phyloP scores from a whole-genome alignment of 202 grass and related monocot genomes.

The Setaria italica region DNA sequence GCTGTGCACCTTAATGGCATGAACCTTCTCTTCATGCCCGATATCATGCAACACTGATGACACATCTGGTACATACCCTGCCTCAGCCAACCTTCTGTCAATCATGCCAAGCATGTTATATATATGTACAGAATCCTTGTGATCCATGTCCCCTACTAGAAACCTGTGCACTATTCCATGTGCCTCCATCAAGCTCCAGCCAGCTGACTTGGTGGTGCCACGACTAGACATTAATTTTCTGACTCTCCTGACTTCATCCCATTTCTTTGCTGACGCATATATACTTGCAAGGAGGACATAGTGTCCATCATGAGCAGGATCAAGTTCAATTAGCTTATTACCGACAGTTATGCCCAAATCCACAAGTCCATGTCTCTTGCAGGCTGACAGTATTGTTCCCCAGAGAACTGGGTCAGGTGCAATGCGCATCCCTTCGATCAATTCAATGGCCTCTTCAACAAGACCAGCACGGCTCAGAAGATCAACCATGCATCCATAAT shows the following conservation, averaged over 20 bases:
- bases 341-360: slow-evolving; percentile 60
- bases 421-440: slow-evolving; percentile 67
- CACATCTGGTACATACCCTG: slow-evolving; percentile 72
- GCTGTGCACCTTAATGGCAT: slow-evolving; percentile 72
- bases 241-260: slow-evolving; percentile 65
- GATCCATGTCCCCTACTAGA: slow-evolving; percentile 71
- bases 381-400: slow-evolving; percentile 66
- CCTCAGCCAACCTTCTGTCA: slow-evolving; percentile 59
- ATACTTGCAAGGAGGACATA: slow-evolving; percentile 75
- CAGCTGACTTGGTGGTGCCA: slow-evolving; percentile 73
- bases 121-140: slow-evolving; percentile 60
- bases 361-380: slow-evolving; percentile 61
- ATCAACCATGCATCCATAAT: slow-evolving; percentile 77
- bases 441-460: slow-evolving; percentile 62
- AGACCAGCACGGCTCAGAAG: slow-evolving; percentile 65
- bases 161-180: slow-evolving; percentile 69
- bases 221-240: slow-evolving; percentile 68
- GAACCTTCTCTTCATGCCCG: slow-evolving; percentile 72
- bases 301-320: slow-evolving; percentile 67
- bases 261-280: slow-evolving; percentile 68
- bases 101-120: slow-evolving; percentile 69
- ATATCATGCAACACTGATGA: slow-evolving; percentile 81
- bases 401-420: slow-evolving; percentile 66
- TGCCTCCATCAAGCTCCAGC: slow-evolving; percentile 80
- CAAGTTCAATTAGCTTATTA: slow-evolving; percentile 65